Conservation (phyloP, 345 rosid species). For the Atalantia buxifolia region DNA sequence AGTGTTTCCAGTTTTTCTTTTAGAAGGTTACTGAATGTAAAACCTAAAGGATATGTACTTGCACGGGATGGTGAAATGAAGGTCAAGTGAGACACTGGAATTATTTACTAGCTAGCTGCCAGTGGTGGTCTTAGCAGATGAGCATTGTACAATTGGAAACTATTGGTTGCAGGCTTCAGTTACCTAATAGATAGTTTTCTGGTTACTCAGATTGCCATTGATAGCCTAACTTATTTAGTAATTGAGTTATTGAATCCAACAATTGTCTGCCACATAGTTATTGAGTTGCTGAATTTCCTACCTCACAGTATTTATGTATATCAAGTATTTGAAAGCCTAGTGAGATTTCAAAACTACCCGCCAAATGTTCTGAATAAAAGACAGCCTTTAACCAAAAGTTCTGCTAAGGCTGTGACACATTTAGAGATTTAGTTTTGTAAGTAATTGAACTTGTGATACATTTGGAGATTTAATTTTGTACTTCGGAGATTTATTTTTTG, state of each 20-base stretch:
- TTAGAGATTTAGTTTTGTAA: neutral
- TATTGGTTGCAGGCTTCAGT: neutral
- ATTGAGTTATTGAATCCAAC: constrained; percentile 1
- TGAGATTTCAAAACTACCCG: neutral
- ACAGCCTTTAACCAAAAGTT: neutral
- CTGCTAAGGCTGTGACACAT: neutral
- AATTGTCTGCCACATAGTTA: constrained; percentile 5
- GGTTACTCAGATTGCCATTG: constrained; percentile 11
- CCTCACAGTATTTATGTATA: neutral
- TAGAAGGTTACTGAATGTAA: neutral
- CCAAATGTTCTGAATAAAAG: neutral
- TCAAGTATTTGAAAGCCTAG: neutral
- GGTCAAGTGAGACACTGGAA: neutral
- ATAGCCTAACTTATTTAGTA: neutral
- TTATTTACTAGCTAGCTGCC: neutral
- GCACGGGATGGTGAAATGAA: neutral
- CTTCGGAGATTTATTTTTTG: no score
- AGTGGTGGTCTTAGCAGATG: neutral
- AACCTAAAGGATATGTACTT: neutral
- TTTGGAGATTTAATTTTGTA: neutral
- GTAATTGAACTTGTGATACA: neutral
- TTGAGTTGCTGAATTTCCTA: constrained; percentile 7
- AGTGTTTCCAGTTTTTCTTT: neutral
- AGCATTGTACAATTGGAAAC: neutral
- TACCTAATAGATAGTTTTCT: neutral